Conservation (phyloP, 192 early-diverging fungal species). For the Physocladia obscura region DNA sequence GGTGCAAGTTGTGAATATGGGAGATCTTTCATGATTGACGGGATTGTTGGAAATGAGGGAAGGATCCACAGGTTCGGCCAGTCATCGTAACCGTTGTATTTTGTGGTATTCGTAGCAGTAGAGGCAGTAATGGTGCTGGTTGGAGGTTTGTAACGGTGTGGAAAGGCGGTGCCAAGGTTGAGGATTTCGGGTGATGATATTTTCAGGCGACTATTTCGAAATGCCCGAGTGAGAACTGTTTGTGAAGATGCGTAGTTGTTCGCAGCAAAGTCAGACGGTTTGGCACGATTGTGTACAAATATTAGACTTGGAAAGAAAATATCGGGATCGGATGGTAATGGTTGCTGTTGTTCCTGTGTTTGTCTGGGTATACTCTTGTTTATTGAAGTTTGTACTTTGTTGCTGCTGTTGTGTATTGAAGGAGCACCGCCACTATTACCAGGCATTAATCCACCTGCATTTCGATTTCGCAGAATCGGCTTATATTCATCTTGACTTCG, state of each 20-base stretch:
- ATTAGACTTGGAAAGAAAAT: slow-evolving; percentile 26
- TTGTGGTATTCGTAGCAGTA: too few relatives aligned
- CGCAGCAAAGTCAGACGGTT: slow-evolving; percentile 19
- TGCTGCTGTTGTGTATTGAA: not conserved
- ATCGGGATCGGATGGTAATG: not conserved
- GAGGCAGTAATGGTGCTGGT: not conserved
- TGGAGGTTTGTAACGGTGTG: not conserved
- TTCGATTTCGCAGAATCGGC: not conserved
- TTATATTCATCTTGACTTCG: not conserved
- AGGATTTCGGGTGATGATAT: not conserved
- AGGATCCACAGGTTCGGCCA: slow-evolving; percentile 26
- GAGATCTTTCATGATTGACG: not conserved
- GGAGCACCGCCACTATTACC: not conserved
- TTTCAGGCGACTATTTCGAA: slow-evolving; percentile 10
- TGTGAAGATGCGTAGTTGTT: not conserved
- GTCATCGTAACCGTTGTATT: too few relatives aligned
- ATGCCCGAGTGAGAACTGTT: not conserved
- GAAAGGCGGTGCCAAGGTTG: not conserved
- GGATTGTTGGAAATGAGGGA: slow-evolving; percentile 1
- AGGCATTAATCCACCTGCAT: not conserved
- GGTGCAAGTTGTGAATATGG: not conserved
- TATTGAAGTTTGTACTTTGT: not conserved
- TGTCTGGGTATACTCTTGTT: too few relatives aligned
- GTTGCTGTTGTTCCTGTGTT: not conserved
- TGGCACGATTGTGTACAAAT: slow-evolving; percentile 25